These are phyloP conservation scores for Pilaira anomala DNA, from an alignment of 192 early-diverging fungal species.

Conservation along the genomic window DNA sequence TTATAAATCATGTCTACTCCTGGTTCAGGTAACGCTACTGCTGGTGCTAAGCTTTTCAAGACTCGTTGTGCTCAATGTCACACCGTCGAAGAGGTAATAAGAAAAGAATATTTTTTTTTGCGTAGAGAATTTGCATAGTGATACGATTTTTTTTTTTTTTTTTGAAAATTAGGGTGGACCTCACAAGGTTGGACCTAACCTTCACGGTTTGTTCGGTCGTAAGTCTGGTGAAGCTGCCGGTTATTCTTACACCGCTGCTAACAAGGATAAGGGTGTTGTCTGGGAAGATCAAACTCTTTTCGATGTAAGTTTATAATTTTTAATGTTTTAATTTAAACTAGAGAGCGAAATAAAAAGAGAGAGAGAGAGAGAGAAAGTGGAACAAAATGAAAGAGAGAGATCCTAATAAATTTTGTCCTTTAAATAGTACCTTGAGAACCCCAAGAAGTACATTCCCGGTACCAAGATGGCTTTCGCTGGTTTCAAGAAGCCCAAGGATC, in stretches of 20 bases:
- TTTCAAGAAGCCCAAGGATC: constrained; percentile 80
- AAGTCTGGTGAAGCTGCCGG: constrained; percentile 82
- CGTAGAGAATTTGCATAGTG: no score
- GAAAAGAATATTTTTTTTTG: background rate
- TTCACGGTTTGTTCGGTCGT: constrained; percentile 90
- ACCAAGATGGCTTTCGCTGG: constrained; percentile 99
- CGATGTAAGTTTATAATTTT: constrained; percentile 24
- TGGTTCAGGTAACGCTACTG: constrained; percentile 34
- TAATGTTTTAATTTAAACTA: background rate
- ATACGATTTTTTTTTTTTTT: constrained; percentile 1
- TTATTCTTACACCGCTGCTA: constrained; percentile 92
- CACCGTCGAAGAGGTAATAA: constrained; percentile 71
- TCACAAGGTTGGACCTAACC: constrained; percentile 96
- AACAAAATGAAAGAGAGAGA: background rate
- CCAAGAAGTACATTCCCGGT: constrained; percentile 94
- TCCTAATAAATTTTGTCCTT: no score
- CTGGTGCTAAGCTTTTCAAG: constrained; percentile 75
- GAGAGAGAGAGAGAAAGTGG: no score
- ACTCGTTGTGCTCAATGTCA: constrained; percentile 99
- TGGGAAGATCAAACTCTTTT: constrained; percentile 93
- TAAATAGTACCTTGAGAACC: constrained; percentile 91
- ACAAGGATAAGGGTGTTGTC: constrained; percentile 77
- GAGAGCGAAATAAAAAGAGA: no score
- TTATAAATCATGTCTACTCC: constrained; percentile 17
- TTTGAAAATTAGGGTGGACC: constrained; percentile 54